These are phyloP conservation scores for Hymenoscyphus scutula DNA, from an alignment of 2,329 filamentous ascomycete genomes.

Conservation along the genomic window DNA sequence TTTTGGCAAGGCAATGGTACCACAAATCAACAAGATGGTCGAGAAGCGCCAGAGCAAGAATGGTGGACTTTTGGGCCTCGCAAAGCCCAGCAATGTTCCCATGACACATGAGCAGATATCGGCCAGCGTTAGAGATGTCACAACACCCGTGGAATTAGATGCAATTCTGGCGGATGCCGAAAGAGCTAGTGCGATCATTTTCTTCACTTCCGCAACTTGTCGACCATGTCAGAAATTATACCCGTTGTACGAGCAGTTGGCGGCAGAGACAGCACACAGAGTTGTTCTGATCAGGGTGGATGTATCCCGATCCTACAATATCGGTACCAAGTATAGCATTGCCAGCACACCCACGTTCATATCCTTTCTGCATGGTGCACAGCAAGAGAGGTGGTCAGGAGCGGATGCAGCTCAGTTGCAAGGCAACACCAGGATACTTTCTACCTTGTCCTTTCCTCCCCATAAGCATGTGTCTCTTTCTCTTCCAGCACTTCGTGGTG, in stretches of 20 bases:
- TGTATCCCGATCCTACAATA: slow-evolving; percentile 62
- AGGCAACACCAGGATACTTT: slow-evolving; percentile 69
- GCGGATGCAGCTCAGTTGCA: slow-evolving; percentile 67
- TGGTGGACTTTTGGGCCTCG: slow-evolving; percentile 34
- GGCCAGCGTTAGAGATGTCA: slow-evolving; percentile 60
- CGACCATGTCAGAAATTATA: slow-evolving; percentile 81
- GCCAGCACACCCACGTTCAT: slow-evolving; percentile 84
- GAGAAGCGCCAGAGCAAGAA: slow-evolving; percentile 57
- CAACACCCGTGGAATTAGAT: slow-evolving; percentile 58
- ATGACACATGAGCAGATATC: slow-evolving; percentile 25
- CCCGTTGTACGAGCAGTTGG: slow-evolving; percentile 76
- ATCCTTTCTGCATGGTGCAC: slow-evolving; percentile 73
- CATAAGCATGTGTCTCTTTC: slow-evolving; percentile 73
- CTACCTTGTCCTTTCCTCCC: slow-evolving; percentile 70
- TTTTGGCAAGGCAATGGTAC: slow-evolving; percentile 82
- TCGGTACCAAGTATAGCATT: slow-evolving; percentile 64
- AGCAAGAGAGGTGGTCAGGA: slow-evolving; percentile 78
- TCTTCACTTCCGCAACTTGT: slow-evolving; percentile 90
- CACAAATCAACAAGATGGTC: slow-evolving; percentile 67
- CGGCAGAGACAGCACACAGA: slow-evolving; percentile 66
- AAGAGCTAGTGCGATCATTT: slow-evolving; percentile 73
- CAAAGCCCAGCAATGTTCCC: slow-evolving; percentile 18
- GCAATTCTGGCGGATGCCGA: slow-evolving; percentile 57
- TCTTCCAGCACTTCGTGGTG: slow-evolving; percentile 66
- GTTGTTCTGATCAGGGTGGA: slow-evolving; percentile 81